A percentile compares a stretch with the other conserved stretches of the same genome.
phyloP scores from a whole-genome alignment of 2,329 filamentous ascomycete genomes.

The Capronia coronata region DNA sequence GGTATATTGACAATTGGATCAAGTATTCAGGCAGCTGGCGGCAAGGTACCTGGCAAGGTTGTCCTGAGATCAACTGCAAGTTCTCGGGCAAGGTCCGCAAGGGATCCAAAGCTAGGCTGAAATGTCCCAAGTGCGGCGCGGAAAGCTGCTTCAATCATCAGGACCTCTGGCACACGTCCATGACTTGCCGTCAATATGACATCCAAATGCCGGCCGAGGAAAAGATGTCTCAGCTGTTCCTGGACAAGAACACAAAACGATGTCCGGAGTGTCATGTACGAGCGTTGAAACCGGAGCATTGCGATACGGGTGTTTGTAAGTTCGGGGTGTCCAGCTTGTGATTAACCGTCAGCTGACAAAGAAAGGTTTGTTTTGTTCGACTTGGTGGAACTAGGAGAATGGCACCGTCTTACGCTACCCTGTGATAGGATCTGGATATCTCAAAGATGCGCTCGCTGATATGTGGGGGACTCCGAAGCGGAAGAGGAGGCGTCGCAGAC shows the following conservation, averaged over 20 bases:
- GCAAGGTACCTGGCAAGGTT: background rate
- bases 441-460: background rate
- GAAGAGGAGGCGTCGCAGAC: no score
- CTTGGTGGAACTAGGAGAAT: background rate
- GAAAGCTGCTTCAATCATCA: constrained; percentile 21
- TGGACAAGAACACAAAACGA: background rate
- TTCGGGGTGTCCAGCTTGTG: background rate
- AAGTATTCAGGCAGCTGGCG: background rate
- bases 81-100: background rate
- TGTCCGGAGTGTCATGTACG: background rate
- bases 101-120: background rate
- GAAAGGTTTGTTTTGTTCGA: background rate
- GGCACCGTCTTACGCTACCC: background rate
- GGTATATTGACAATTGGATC: background rate
- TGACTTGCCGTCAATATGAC: constrained; percentile 22
- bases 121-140: constrained; percentile 17
- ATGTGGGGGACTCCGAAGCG: background rate
- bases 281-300: background rate
- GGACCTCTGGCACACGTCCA: constrained; percentile 19
- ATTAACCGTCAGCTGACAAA: background rate
- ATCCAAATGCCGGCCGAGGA: background rate
- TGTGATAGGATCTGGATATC: background rate
- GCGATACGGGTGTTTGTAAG: background rate
- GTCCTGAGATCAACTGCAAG: background rate
- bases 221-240: background rate